Conservation (phyloP, 208 protist genomes). For the Acanthamoeba lenticulata region DNA sequence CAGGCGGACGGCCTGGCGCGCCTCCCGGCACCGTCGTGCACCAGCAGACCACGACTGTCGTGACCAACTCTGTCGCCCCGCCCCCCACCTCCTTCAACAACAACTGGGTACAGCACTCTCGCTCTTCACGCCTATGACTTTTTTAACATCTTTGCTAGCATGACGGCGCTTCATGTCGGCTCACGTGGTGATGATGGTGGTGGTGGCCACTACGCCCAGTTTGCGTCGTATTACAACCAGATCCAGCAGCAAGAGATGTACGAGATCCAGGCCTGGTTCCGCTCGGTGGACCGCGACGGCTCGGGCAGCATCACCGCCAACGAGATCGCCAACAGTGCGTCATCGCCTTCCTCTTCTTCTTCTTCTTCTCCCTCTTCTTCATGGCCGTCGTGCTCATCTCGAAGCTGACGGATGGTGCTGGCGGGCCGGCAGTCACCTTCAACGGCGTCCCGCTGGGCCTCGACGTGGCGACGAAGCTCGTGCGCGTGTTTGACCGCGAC, state of each 20-base stretch:
- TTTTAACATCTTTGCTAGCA: background rate
- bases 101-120: background rate
- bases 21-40: background rate
- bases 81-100: conserved; percentile 28
- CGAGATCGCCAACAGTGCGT: background rate
- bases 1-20: conserved; percentile 1
- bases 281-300: conserved; percentile 62
- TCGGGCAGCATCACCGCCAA: conserved; percentile 28
- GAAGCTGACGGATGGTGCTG: background rate
- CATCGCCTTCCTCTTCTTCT: background rate
- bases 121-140: background rate
- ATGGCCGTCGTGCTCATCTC: background rate
- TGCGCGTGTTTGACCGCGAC: conserved; percentile 71
- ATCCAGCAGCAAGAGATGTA: conserved; percentile 61
- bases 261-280: conserved; percentile 72
- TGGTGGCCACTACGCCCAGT: too few relatives aligned
- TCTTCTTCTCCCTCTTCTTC: background rate
- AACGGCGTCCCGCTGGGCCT: conserved; percentile 69
- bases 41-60: conserved; percentile 38
- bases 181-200: background rate
- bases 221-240: conserved; percentile 60
- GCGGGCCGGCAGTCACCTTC: conserved; percentile 16
- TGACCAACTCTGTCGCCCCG: background rate
- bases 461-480: conserved; percentile 71
- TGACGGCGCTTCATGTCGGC: background rate